Evolutionary conservation across 1,284 basidiomycete genomes (phyloP).

Genomic region (Marasmius sp.): DNA sequence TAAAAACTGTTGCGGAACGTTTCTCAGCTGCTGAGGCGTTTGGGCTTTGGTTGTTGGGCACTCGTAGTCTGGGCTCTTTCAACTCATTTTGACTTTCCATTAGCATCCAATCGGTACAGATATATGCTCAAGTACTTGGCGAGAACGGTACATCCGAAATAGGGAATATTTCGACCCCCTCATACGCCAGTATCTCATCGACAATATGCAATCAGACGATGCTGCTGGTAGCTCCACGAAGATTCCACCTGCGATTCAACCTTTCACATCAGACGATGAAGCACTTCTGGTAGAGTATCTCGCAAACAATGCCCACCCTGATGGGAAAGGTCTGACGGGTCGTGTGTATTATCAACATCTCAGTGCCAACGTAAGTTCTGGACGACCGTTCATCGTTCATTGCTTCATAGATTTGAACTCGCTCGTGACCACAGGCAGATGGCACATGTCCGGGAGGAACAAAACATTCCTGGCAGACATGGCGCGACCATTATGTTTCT

Average conservation of each 20-base stretch:
- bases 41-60: neutral
- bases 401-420: neutral
- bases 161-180: neutral
- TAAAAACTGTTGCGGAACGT: neutral
- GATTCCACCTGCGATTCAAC: neutral
- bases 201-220: neutral
- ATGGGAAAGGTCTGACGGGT: neutral
- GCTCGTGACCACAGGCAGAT: neutral
- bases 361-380: neutral
- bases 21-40: neutral
- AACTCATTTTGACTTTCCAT: neutral
- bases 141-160: neutral
- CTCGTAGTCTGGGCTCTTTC: no score
- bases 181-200: neutral
- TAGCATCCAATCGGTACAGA: neutral
- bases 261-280: neutral
- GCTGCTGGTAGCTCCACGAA: neutral
- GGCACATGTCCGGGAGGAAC: neutral
- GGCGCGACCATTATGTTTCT: neutral
- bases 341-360: neutral
- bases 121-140: neutral
- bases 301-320: neutral
- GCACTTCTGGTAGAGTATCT: neutral
- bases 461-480: neutral
- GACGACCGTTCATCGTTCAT: neutral